A percentile compares a stretch with the other conserved stretches of the same genome.
Evolutionary conservation across 2,329 filamentous ascomycete species (phyloP).

Genomic region (Pseudocercospora musae): DNA sequence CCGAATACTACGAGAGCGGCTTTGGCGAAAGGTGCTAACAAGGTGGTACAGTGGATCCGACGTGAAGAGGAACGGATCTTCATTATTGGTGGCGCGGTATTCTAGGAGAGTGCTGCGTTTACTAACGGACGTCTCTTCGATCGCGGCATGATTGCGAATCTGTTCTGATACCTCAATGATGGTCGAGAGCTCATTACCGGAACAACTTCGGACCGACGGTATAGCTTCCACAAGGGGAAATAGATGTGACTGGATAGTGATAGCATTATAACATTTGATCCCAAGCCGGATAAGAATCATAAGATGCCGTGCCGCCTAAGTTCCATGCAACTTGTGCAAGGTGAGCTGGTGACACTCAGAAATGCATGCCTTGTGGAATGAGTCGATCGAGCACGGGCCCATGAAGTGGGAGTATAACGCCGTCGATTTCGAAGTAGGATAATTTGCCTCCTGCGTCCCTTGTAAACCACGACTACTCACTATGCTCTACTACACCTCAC

Average conservation of each 20-base stretch:
- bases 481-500: not conserved
- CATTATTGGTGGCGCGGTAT: constrained; percentile 93
- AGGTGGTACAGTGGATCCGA: constrained; percentile 86
- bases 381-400: not conserved
- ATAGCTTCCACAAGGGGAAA: not conserved
- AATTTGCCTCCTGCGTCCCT: not conserved
- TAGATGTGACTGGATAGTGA: no score
- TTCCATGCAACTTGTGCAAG: not conserved
- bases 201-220: not conserved
- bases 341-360: not conserved
- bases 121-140: not conserved
- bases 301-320: not conserved
- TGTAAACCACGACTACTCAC: not conserved
- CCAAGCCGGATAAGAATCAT: not conserved
- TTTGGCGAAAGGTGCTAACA: constrained; percentile 81
- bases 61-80: constrained; percentile 91
- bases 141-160: not conserved
- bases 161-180: not conserved
- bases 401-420: not conserved
- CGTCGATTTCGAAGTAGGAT: not conserved
- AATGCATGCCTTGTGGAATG: not conserved
- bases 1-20: constrained; percentile 60
- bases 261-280: not conserved
- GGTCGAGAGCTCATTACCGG: not conserved
- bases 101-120: constrained; percentile 32